phyloP scores from a whole-genome alignment of 768 basidiomycete species.

The Panaeolus cyanescens region DNA sequence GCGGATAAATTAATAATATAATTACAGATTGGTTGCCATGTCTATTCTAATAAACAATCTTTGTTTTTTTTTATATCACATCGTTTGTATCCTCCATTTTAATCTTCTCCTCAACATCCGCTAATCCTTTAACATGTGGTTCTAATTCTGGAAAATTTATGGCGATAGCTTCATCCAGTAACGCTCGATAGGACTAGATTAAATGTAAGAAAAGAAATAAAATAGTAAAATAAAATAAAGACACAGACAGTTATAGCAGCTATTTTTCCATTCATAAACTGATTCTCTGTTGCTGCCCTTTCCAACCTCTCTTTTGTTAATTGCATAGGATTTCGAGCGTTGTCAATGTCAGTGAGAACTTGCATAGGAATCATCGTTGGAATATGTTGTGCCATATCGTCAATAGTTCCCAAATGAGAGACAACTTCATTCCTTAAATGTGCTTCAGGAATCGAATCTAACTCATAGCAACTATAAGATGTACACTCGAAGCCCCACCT shows the following conservation, averaged over 20 bases:
- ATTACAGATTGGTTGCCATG: slow-evolving; percentile 28
- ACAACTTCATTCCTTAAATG: slow-evolving; percentile 73
- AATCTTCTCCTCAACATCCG: slow-evolving; percentile 1
- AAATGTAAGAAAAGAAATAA: slow-evolving; percentile 7
- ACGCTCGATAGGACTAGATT: slow-evolving; percentile 66
- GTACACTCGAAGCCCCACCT: slow-evolving; percentile 77
- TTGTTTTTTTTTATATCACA: background rate
- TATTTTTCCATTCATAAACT: slow-evolving; percentile 90
- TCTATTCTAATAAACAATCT: slow-evolving; percentile 8
- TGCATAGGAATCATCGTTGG: slow-evolving; percentile 74
- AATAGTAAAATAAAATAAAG: background rate
- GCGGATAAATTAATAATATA: slow-evolving; percentile 10
- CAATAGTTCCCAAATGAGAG: slow-evolving; percentile 62
- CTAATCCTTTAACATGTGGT: slow-evolving; percentile 24
- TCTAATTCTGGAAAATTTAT: slow-evolving; percentile 75
- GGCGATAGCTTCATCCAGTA: slow-evolving; percentile 68
- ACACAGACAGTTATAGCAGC: slow-evolving; percentile 66
- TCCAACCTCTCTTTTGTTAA: slow-evolving; percentile 80
- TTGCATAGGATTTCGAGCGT: slow-evolving; percentile 78
- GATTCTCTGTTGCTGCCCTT: slow-evolving; percentile 85
- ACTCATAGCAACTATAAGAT: slow-evolving; percentile 17
- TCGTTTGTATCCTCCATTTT: slow-evolving; percentile 2
- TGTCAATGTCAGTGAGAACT: slow-evolving; percentile 78
- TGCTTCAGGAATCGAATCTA: slow-evolving; percentile 6
- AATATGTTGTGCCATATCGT: slow-evolving; percentile 65